Evolutionary conservation across 1,139 yeast species (phyloP), one percentile per base, ranked within the genome.

Genomic region (Torulaspora globosa): DNA sequence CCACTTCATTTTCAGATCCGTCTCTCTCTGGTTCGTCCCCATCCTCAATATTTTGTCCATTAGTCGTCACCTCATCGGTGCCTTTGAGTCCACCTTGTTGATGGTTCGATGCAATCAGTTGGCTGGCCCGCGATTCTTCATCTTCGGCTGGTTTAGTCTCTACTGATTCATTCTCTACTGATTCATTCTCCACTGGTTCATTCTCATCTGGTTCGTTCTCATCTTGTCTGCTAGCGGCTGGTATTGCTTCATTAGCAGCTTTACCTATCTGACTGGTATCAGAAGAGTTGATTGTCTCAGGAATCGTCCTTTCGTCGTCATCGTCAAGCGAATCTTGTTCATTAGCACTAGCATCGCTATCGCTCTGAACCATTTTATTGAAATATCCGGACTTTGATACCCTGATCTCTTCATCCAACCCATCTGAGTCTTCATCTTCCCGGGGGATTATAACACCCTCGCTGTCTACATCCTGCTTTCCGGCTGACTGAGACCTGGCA

Each of bases 381-480:
- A 57, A 59, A 44, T 60, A 60, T 1, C 63, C 64, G 5, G 60
- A 51, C 37, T 54, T 50, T 6, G 59, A 48, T 6, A 50, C 55
- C 31, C 47, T 48, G 16, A 51, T 26, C 28, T 46, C 46, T 18
- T 47, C 51, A 33, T 45, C 47, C 18, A 46, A 49, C 30, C 40
- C 44, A 3, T 36, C 51, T 6, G 41, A 31, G 9, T 43, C 43
- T 8, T 35, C 38, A 11, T n/a, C 37, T 16, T n/a, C 31, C 10
- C 24, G 34, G 6, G 31, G 33, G 10, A 23, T 30, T 26, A 36
- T 48, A 11, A 19, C 43, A 5, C 24, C 45, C n/a, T 50, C 52
- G 8, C 51, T 55, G 18, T 41, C 39, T 27, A 44, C 43, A 30
- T 39, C 43, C 10, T 47, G 41, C 39, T 11, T 24, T 15, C 8